Evolutionary conservation across 805 yeast species (phyloP).

Genomic region (Wickerhamomyces xylosicus): DNA sequence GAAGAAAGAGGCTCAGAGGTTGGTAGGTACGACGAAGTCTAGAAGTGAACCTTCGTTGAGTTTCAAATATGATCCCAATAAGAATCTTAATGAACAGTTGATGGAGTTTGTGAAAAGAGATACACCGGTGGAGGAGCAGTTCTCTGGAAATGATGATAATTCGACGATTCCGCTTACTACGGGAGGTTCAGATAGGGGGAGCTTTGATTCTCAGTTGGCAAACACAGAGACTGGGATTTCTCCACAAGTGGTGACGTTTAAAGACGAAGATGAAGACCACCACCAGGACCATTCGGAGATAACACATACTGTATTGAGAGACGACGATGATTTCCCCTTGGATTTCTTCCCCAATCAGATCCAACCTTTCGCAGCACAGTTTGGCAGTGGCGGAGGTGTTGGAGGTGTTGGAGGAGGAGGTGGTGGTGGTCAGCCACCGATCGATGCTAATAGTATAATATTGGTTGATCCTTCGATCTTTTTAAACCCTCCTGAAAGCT

Average conservation of each 20-base stretch:
- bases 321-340: slow-evolving; percentile 55
- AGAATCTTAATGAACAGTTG: slow-evolving; percentile 46
- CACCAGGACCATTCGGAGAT: neutral
- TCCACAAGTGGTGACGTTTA: slow-evolving; percentile 4
- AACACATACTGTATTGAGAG: neutral
- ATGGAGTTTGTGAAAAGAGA: slow-evolving; percentile 26
- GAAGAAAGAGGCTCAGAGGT: slow-evolving; percentile 58
- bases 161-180: neutral
- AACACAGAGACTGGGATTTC: neutral
- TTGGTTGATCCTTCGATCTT: slow-evolving; percentile 22
- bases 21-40: slow-evolving; percentile 64
- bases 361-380: too few species aligned
- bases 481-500: slow-evolving; percentile 22
- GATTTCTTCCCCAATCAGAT: slow-evolving; percentile 46
- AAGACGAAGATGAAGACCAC: slow-evolving; percentile 13
- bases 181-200: neutral
- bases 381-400: too few species aligned
- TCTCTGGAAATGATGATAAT: neutral
- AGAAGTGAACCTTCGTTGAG: slow-evolving; percentile 70
- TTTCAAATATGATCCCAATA: slow-evolving; percentile 50
- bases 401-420: too few species aligned
- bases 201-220: neutral
- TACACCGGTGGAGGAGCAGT: slow-evolving; percentile 9
- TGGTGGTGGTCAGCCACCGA: slow-evolving; percentile 1
- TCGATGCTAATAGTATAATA: slow-evolving; percentile 1